A percentile compares a stretch with the other conserved stretches of the same genome.
Evolutionary conservation across 176 grass and related monocot genomes (phyloP).

Genomic region (Musa beccarii): DNA sequence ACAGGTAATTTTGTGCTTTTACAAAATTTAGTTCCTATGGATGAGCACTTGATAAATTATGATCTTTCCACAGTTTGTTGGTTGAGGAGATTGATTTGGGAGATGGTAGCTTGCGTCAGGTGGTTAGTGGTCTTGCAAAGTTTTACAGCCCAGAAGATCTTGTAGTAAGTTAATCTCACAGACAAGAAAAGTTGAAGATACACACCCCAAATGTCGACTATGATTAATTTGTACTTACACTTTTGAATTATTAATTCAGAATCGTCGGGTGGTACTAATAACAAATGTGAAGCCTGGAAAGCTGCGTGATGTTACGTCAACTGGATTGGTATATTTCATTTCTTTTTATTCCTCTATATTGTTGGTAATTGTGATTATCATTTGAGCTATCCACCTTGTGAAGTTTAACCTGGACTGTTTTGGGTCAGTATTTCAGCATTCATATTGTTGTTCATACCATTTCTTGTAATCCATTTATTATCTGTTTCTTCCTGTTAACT

Average conservation of each 20-base stretch:
- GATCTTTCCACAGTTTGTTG: slow-evolving; percentile 48
- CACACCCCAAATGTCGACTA: neutral
- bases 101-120: slow-evolving; percentile 73
- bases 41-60: neutral
- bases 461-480: no score
- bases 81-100: slow-evolving; percentile 99
- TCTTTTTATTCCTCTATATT: slow-evolving; percentile 1
- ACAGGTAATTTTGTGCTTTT: slow-evolving; percentile 45
- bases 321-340: slow-evolving; percentile 67
- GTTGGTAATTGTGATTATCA: neutral
- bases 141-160: slow-evolving; percentile 76
- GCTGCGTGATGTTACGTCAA: slow-evolving; percentile 77
- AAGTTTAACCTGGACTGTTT: neutral
- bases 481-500: neutral
- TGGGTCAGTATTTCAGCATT: neutral
- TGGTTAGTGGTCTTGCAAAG: slow-evolving; percentile 97
- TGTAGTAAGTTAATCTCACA: slow-evolving; percentile 35
- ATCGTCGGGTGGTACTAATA: slow-evolving; percentile 74
- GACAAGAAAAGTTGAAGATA: neutral
- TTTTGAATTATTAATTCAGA: slow-evolving; percentile 39
- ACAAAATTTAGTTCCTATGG: neutral
- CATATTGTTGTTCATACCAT: neutral
- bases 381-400: neutral
- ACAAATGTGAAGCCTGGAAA: slow-evolving; percentile 99
- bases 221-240: neutral